These are phyloP conservation scores for Coemansia asiatica DNA, from an alignment of 192 early-diverging fungal genomes.

Conservation along the genomic window DNA sequence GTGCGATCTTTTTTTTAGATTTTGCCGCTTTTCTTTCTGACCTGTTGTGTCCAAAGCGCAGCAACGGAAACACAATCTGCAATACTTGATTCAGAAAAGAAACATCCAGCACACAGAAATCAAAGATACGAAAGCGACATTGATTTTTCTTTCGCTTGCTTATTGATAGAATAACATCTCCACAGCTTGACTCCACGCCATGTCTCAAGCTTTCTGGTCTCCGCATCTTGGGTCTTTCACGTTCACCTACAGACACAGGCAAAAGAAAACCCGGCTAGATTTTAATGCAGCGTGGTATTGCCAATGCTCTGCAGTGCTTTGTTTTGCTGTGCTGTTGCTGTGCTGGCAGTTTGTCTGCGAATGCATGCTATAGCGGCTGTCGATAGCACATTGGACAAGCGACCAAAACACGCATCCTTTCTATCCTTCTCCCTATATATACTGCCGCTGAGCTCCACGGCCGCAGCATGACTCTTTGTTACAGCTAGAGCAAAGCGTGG, in stretches of 20 bases:
- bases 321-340: neutral
- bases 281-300: no score
- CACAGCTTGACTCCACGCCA: neutral
- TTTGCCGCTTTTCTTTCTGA: no score
- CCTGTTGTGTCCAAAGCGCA: no score
- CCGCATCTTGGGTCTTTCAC: constrained; percentile 3
- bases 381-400: constrained; percentile 1
- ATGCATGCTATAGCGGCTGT: neutral
- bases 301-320: no score
- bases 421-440: neutral
- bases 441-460: neutral
- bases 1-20: no score
- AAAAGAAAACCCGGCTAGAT: neutral
- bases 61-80: no score
- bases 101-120: no score
- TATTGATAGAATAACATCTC: no score
- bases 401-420: neutral
- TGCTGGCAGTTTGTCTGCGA: constrained; percentile 6
- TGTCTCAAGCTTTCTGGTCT: neutral
- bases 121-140: no score
- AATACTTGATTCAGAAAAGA: no score
- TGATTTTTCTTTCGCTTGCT: no score
- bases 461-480: neutral
- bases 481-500: no score
- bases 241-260: constrained; percentile 1